These are phyloP conservation scores for Marchantia polymorpha DNA, from an alignment of 225 moss, liverwort and hornwort species.

Conservation along the genomic window DNA sequence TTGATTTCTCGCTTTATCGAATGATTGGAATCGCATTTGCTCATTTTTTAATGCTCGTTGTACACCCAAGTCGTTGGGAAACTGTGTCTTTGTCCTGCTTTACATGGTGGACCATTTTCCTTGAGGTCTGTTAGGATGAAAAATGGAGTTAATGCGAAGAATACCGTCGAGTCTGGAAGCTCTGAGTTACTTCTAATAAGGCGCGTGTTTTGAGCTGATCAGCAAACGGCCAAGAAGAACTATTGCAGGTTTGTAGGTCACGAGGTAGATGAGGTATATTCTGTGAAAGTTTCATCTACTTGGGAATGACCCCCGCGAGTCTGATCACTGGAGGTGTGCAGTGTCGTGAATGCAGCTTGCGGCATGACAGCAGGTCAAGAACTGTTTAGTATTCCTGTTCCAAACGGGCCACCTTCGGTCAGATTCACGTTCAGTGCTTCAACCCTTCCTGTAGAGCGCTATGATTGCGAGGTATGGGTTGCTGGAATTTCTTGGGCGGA, in stretches of 20 bases:
- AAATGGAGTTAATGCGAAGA: neutral
- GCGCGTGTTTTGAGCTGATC: slow-evolving; percentile 8
- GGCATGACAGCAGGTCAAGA: slow-evolving; percentile 10
- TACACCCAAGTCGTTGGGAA: neutral
- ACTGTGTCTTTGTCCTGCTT: neutral
- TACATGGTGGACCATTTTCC: slow-evolving; percentile 7
- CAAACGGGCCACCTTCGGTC: neutral
- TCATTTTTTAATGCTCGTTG: neutral
- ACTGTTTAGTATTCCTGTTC: neutral
- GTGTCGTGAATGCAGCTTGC: slow-evolving; percentile 9
- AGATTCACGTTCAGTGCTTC: slow-evolving; percentile 10
- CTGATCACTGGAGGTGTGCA: slow-evolving; percentile 1
- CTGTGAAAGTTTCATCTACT: slow-evolving; percentile 13
- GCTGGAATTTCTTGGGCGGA: neutral
- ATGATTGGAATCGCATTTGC: slow-evolving; percentile 1
- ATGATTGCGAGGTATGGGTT: slow-evolving; percentile 16
- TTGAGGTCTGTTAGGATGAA: slow-evolving; percentile 7
- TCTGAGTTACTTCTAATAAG: neutral
- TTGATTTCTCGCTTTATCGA: neutral
- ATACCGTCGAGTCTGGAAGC: neutral
- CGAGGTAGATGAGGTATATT: neutral
- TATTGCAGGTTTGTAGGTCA: slow-evolving; percentile 1
- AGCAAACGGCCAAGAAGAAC: neutral
- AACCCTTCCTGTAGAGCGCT: neutral
- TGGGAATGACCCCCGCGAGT: slow-evolving; percentile 6